Percentiles rank a stretch among this genome's conserved stretches.
phyloP scores from a whole-genome alignment of 2,329 filamentous ascomycete genomes.

The Hortaea werneckii region DNA sequence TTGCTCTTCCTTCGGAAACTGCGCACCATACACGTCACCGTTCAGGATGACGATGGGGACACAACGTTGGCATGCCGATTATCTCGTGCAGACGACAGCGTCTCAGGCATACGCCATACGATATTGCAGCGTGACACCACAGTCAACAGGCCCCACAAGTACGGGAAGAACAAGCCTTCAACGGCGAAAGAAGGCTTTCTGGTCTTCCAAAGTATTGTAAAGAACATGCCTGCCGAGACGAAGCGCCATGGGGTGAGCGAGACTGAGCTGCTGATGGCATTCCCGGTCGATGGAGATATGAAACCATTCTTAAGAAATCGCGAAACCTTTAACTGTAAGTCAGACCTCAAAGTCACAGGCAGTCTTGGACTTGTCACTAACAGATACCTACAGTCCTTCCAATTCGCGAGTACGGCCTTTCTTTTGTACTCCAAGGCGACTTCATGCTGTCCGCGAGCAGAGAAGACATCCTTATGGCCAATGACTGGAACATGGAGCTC shows the following conservation, averaged over 20 bases:
- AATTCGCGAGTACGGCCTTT: neutral
- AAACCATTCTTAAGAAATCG: slow-evolving; percentile 5
- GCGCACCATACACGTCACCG: slow-evolving; percentile 11
- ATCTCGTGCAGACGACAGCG: neutral
- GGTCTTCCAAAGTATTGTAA: slow-evolving; percentile 3
- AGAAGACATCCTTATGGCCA: slow-evolving; percentile 5
- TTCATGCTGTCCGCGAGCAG: slow-evolving; percentile 12
- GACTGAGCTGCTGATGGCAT: slow-evolving; percentile 13
- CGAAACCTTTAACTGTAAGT: slow-evolving; percentile 12
- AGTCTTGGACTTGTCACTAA: too few relatives aligned
- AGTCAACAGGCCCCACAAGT: neutral
- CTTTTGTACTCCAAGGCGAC: slow-evolving; percentile 14
- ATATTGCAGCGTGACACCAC: too few relatives aligned
- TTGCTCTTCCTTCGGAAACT: slow-evolving; percentile 26
- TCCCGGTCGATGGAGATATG: slow-evolving; percentile 9
- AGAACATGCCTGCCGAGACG: slow-evolving; percentile 8
- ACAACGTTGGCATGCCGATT: neutral
- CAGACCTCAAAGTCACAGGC: too few relatives aligned
- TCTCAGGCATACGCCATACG: neutral
- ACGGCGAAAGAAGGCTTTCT: slow-evolving; percentile 1
- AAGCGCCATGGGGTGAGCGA: slow-evolving; percentile 8
- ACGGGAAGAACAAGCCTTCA: neutral
- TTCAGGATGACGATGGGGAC: neutral
- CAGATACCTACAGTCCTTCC: slow-evolving; percentile 1
- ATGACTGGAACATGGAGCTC: slow-evolving; percentile 8